phyloP scores from a whole-genome alignment of 108 stramenopile genomes.

The Aurantiochytrium sp. region DNA sequence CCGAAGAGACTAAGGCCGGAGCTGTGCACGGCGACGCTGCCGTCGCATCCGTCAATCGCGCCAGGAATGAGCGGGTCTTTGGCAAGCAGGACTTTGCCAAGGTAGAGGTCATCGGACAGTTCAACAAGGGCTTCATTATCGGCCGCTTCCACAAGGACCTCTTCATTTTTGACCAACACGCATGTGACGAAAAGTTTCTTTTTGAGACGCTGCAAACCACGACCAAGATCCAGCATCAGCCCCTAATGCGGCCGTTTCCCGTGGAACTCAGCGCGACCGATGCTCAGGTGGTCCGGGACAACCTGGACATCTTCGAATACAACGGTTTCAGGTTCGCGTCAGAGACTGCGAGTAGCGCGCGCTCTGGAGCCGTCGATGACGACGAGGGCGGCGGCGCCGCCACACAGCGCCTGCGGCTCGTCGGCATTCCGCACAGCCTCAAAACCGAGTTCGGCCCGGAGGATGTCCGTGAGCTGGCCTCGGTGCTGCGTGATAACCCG shows the following conservation, averaged over 20 bases:
- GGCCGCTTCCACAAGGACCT: conserved; percentile 45
- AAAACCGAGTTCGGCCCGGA: conserved; percentile 46
- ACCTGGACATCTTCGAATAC: background rate
- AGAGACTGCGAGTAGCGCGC: background rate
- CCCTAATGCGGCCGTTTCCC: conserved; percentile 28
- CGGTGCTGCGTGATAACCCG: background rate
- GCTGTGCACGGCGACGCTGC: too few relatives aligned
- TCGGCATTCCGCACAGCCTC: conserved; percentile 51
- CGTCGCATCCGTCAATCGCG: too few relatives aligned
- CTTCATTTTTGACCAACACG: conserved; percentile 63
- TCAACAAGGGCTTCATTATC: conserved; percentile 61
- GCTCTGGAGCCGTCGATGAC: conserved; percentile 2
- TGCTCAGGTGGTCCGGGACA: background rate
- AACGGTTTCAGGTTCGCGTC: background rate
- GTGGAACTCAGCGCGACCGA: background rate
- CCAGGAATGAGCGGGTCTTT: background rate
- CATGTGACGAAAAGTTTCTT: conserved; percentile 61
- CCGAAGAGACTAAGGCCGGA: too few relatives aligned
- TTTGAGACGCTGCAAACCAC: conserved; percentile 45
- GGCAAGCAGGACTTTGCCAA: conserved; percentile 44
- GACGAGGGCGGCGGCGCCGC: conserved; percentile 38
- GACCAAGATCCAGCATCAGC: conserved; percentile 44
- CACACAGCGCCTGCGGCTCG: conserved; percentile 37
- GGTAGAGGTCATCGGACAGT: conserved; percentile 57
- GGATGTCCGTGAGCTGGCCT: conserved; percentile 58